Conservation (phyloP, 78 protist species). For the Dictyostelium discoideum region dicty_2.7 NC_007090.3:426001-426500, state of each 20-base stretch:
- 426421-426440: not conserved
- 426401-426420: not conserved
- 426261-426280: not conserved
- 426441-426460: constrained; percentile 18
- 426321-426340: not conserved
- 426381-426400: not conserved
- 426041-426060: not conserved
- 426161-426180: not conserved
- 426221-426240: not conserved
- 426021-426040: not conserved
- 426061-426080: not conserved
- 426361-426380: not conserved
- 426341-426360: not conserved
- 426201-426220: not conserved
- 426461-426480: constrained; percentile 11
- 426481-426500: not conserved
- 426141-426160: not conserved
- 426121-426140: constrained; percentile 26
- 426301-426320: not conserved
- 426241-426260: not conserved
- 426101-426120: constrained; percentile 2
- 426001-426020: not conserved
- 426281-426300: too few relatives aligned
- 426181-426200: not conserved
- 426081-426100: constrained; percentile 4